Base-by-base conservation (phyloP, 2,329 filamentous ascomycete genomes). In the Paraphaeosphaeria minitans region DNA sequence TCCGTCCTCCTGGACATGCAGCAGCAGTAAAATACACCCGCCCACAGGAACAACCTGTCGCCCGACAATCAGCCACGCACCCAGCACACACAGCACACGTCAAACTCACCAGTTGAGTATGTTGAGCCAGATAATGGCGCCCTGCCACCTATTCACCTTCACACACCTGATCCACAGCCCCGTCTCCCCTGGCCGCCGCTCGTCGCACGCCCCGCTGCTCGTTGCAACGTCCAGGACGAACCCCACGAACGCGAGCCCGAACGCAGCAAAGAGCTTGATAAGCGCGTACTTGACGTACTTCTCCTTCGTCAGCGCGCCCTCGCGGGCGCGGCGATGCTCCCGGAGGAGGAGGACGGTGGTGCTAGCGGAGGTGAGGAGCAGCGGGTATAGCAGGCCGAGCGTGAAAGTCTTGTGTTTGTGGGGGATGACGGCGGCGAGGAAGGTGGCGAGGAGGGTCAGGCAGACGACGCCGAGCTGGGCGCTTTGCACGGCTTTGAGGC, bases 251-350 rank as follows among this genome's bases (percentile, higher is more conserved):
- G 31, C 29, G 19, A 50, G 21, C 16, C 47, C 47, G 16, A 50
- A 50, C 12, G 47, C 47, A 24, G 31, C 31, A 8, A 39, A 37
- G 47, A 50, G 29, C 31, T 50, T 50, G 47, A 22, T 24, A 3
- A 50, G 47, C 47, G 37, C 31, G 31, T 50, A 50, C 47, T 50
- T 50, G 31, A 39, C 47, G 47, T 50, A 50, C 14, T 24, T 50
- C 4, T 37, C 29, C 31, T 50, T 50, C 5, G 47, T 37, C 31
- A 50, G 19, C 7, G 47, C 35, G n/a, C 47, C 31, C n/a, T 50
- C 31, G 3, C 47, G 31, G 2, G 47, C 47, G 19, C 47, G 47
- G 31, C 47, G 47, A 19, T 37, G 47, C 31, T 50, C 47, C n/a
- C 47, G 31, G 22, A 14, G 9, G 2, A 50, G 19, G 13, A 50